A percentile compares a stretch with the other conserved stretches of the same genome.
phyloP scores from a whole-genome alignment of 805 yeast genomes.

The Alloascoidea africana region DNA sequence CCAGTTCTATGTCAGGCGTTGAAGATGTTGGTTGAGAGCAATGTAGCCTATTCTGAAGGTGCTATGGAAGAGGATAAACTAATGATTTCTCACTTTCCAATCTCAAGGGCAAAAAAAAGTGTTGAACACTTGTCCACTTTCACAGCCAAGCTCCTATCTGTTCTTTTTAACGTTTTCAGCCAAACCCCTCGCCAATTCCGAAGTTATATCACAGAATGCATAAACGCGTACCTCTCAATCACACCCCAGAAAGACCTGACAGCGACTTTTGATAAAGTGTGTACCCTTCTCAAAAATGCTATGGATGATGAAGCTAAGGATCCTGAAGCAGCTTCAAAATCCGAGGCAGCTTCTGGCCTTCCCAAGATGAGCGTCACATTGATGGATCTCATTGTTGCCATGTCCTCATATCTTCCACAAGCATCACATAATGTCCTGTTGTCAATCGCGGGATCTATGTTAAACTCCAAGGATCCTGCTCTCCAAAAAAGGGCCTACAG shows the following conservation, averaged over 20 bases:
- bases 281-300: constrained; percentile 60
- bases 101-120: constrained; percentile 36
- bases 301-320: constrained; percentile 24
- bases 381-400: constrained; percentile 80
- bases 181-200: constrained; percentile 77
- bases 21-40: constrained; percentile 64
- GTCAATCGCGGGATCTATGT: constrained; percentile 60
- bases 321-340: constrained; percentile 9
- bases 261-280: constrained; percentile 72
- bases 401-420: constrained; percentile 72
- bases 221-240: constrained; percentile 64
- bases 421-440: constrained; percentile 60
- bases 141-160: constrained; percentile 69
- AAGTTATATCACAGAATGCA: constrained; percentile 73
- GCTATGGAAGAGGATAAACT: constrained; percentile 42
- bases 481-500: constrained; percentile 86
- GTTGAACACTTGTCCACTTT: constrained; percentile 42
- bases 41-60: constrained; percentile 45
- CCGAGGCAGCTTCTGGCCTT: constrained; percentile 12
- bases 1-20: constrained; percentile 74
- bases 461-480: constrained; percentile 35
- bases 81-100: constrained; percentile 45
- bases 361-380: constrained; percentile 62
- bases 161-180: constrained; percentile 83
- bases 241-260: constrained; percentile 52